A percentile compares a stretch with the other conserved stretches of the same genome.
Evolutionary conservation across 1,139 yeast genomes (phyloP).

Genomic region (Dujonia santamariae): DNA sequence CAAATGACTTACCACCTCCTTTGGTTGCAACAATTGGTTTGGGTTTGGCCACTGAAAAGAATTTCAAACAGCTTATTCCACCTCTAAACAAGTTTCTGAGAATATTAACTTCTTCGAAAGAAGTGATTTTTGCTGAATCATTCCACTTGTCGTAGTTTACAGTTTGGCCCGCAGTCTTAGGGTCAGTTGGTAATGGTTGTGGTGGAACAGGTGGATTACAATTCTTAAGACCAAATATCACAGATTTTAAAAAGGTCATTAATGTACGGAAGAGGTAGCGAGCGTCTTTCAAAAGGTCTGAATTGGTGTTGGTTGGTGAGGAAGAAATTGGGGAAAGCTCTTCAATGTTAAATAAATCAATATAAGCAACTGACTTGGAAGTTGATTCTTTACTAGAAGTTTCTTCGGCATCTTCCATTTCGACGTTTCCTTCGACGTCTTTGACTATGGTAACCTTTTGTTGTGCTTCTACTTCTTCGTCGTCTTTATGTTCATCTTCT

Average conservation of each 20-base stretch:
- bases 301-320: constrained; percentile 29
- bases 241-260: constrained; percentile 86
- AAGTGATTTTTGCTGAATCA: constrained; percentile 79
- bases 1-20: constrained; percentile 51
- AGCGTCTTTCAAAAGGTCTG: constrained; percentile 82
- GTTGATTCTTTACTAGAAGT: constrained; percentile 17
- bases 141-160: constrained; percentile 69
- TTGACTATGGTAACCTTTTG: constrained; percentile 10
- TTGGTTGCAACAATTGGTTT: constrained; percentile 30
- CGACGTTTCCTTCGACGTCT: constrained; percentile 26
- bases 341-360: constrained; percentile 39
- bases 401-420: constrained; percentile 12
- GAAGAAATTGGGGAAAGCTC: constrained; percentile 38
- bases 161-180: constrained; percentile 57
- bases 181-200: constrained; percentile 47
- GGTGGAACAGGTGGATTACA: constrained; percentile 85
- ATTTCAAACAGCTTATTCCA: constrained; percentile 76
- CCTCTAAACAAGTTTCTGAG: constrained; percentile 78
- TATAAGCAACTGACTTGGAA: constrained; percentile 17
- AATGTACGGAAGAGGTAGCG: constrained; percentile 83
- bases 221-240: constrained; percentile 83
- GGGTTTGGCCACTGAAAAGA: constrained; percentile 61
- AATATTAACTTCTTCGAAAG: constrained; percentile 78
- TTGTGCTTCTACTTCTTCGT: constrained; percentile 6
- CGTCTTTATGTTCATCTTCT: constrained; percentile 2